Base-by-base conservation (phyloP, 805 yeast genomes). In the Saturnispora quitensis region DNA sequence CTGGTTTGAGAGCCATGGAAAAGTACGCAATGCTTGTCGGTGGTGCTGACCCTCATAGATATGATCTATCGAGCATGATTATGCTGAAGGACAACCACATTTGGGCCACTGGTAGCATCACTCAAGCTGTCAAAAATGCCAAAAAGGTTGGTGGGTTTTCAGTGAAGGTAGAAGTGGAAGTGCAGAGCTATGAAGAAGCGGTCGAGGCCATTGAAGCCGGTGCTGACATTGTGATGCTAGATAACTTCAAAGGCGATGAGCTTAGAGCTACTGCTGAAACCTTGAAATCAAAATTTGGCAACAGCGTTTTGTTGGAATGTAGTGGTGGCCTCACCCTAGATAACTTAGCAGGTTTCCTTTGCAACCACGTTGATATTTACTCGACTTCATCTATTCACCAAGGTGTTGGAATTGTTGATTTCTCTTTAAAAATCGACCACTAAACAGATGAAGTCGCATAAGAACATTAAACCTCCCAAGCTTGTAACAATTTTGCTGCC, bases 81-180 rank as follows among this genome's bases (percentile, higher is more conserved):
- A 90, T 91, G 98, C 76, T 90, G 59, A 90, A 90, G 67, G 98
- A 90, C 63, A 90, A 90, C 66, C 98, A 91, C 64, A 77, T 90
- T 40, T 86, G 93, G 81, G 82, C 96, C 4, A 86, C 95, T 2
- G 97, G 97, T 0, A 88, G 96, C 28, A 91, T 90, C 55, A 86
- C 95, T 3, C 71, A 76, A 45, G 97, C 98, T 1, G 91, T 91
- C 7, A 59, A 69, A 34, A 75, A 76, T 53, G 97, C 98, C 1
- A 76, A 88, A 51, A 72, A 73, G 13, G 96, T 83, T 0, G 86
- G 89, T 63, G 98, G 98, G 3, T 90, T 90, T 68, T 79, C 96
- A 3, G 75, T 85, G 38, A 90, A 90, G 68, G 85, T 90, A 51
- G 98, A 90, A 67, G 97, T 90, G 35, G 98, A 90, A 68, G 90